These are phyloP conservation scores for Colletotrichum sp. DNA, from an alignment of 2,329 filamentous ascomycete species.

Conservation along the genomic window DNA sequence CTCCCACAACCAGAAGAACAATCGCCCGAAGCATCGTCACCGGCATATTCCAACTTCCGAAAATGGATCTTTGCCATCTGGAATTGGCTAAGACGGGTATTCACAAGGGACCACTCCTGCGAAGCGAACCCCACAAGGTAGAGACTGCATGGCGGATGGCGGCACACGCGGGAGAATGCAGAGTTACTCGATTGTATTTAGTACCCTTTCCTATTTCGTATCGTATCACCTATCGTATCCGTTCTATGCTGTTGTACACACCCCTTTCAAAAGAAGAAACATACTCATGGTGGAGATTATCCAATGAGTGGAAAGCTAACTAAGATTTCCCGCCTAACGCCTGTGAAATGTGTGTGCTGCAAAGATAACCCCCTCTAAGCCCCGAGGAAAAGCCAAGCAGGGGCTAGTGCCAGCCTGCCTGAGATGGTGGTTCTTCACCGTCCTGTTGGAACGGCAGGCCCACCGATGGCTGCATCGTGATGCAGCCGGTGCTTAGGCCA, in stretches of 20 bases:
- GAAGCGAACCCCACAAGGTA: background rate
- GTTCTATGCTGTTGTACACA: background rate
- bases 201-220: background rate
- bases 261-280: background rate
- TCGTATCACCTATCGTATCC: background rate
- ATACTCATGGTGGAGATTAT: background rate
- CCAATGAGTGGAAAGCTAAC: background rate
- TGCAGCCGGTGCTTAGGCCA: background rate
- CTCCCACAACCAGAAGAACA: background rate
- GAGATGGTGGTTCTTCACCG: background rate
- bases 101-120: background rate
- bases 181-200: background rate
- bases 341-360: background rate
- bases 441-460: background rate
- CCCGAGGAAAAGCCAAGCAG: background rate
- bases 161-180: background rate
- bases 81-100: background rate
- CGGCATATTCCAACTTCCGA: slow-evolving; percentile 2
- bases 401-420: background rate
- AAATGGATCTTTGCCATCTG: background rate
- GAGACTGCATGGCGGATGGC: background rate
- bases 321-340: background rate
- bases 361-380: background rate
- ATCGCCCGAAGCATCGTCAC: background rate
- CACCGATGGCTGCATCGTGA: background rate